Evolutionary conservation across 1,284 basidiomycete genomes (phyloP).

Genomic region (Ganoderma sinense): DNA sequence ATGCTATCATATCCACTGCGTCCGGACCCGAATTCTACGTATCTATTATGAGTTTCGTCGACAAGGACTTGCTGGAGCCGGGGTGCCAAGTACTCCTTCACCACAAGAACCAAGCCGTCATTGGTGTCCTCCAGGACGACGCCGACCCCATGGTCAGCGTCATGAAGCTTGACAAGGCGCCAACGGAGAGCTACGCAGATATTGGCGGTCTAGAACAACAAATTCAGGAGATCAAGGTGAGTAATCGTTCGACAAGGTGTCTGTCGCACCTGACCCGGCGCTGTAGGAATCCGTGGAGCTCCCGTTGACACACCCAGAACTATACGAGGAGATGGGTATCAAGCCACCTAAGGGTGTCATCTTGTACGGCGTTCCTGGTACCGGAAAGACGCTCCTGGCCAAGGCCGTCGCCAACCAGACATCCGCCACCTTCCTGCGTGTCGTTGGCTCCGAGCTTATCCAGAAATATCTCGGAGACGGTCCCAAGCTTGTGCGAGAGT

Average conservation of each 20-base stretch:
- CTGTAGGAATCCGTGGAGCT: constrained; percentile 95
- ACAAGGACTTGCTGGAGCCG: constrained; percentile 98
- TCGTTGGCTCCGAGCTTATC: constrained; percentile 98
- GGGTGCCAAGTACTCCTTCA: constrained; percentile 96
- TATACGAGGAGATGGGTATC: constrained; percentile 99
- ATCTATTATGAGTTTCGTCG: constrained; percentile 98
- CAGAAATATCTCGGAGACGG: constrained; percentile 99
- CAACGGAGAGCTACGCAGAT: constrained; percentile 98
- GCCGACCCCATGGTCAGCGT: constrained; percentile 98
- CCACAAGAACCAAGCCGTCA: constrained; percentile 95
- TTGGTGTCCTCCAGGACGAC: constrained; percentile 97
- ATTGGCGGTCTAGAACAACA: constrained; percentile 97
- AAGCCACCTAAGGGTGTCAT: constrained; percentile 99
- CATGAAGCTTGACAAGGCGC: constrained; percentile 99
- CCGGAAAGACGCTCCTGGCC: constrained; percentile 97
- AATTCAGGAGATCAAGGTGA: constrained; percentile 98
- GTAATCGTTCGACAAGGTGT: constrained; percentile 23
- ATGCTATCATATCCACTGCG: constrained; percentile 96
- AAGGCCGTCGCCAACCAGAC: constrained; percentile 99
- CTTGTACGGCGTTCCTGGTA: constrained; percentile 97
- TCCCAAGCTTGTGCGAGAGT: constrained; percentile 97
- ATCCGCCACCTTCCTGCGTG: constrained; percentile 96
- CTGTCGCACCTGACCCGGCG: constrained; percentile 12
- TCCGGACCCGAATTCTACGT: constrained; percentile 99
- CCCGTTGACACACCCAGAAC: constrained; percentile 96